A percentile compares a stretch with the other conserved stretches of the same genome.
Evolutionary conservation across 441 rosid species (phyloP).

Genomic region (Corymbia calophylla): DNA sequence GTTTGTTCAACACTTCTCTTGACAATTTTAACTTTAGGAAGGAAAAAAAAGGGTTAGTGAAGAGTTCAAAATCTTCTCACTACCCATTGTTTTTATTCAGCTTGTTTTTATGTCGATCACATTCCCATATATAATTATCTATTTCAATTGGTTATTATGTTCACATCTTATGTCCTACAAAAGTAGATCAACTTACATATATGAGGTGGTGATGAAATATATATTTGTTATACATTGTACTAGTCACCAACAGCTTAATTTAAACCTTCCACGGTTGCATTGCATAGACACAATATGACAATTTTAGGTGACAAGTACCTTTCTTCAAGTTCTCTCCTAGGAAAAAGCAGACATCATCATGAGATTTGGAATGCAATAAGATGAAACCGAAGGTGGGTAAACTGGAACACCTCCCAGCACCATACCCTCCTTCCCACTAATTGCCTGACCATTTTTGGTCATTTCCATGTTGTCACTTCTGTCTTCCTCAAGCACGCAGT

Average conservation of each 20-base stretch:
- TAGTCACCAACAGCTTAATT: background rate
- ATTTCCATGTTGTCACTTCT: background rate
- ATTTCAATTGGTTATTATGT: background rate
- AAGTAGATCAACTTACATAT: background rate
- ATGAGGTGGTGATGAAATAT: background rate
- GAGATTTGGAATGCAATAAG: constrained; percentile 42
- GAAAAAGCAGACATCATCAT: background rate
- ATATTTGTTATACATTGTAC: background rate
- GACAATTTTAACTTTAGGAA: background rate
- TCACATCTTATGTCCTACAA: background rate
- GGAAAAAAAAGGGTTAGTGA: background rate
- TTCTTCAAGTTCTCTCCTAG: background rate
- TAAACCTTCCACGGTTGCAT: background rate
- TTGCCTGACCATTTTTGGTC: background rate
- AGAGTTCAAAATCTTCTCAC: background rate
- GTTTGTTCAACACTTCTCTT: background rate
- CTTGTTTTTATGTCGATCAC: background rate
- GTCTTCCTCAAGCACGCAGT: background rate
- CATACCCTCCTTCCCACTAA: background rate
- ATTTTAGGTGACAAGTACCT: background rate
- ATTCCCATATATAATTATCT: background rate
- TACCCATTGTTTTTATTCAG: background rate
- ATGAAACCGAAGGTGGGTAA: constrained; percentile 42
- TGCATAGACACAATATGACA: background rate
- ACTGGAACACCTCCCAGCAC: background rate